Evolutionary conservation across 805 yeast genomes (phyloP), one percentile per base, ranked within the genome.

Genomic region (Metschnikowia bowlesiae): DNA sequence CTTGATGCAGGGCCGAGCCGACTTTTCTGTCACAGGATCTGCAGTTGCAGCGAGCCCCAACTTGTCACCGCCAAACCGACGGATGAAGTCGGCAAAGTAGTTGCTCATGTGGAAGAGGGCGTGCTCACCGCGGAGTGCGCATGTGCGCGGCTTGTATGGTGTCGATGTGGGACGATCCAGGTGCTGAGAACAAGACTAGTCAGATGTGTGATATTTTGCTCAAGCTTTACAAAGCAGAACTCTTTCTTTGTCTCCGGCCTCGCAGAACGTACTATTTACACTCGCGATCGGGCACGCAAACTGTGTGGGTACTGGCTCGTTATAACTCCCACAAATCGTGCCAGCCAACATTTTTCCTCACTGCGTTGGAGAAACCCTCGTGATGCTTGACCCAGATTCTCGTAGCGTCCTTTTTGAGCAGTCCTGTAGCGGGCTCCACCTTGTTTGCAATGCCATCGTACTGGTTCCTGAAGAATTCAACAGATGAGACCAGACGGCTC

Each of bases 291-390:
- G 22, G 5, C 22, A 22, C 13, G 32, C 8, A 4, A 8, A 30
- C 32, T 8, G 32, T 13, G 41, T n/a, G 26, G 35, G 40, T 28
- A 32, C n/a, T 8, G 8, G 13, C 16, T 39, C 10, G 7, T 14
- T 22, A 42, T 6, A 9, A 22, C 30, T 47, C 36, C 84, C 88
- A 87, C 26, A 90, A 65, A 48, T 80, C 84, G 7, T 70, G 64
- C 96, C 96, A 91, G 18, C 84, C 80, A 26, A 90, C 81, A 48
- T 84, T 87, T 60, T 88, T 89, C 33, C 95, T 70, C 2, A 90
- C 97, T 0, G 97, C 97, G 65, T 89, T 86, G 5, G 96, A 87
- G 61, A 85, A 90, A 0, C 97, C 97, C 67, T 90, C 97, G 55
- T 86, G 87, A 62, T 84, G 89, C 62, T 86, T 89, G n/a, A 90